These are phyloP conservation scores for Periconia sp. DNA, from an alignment of 2,329 filamentous ascomycete species.

Conservation along the genomic window DNA sequence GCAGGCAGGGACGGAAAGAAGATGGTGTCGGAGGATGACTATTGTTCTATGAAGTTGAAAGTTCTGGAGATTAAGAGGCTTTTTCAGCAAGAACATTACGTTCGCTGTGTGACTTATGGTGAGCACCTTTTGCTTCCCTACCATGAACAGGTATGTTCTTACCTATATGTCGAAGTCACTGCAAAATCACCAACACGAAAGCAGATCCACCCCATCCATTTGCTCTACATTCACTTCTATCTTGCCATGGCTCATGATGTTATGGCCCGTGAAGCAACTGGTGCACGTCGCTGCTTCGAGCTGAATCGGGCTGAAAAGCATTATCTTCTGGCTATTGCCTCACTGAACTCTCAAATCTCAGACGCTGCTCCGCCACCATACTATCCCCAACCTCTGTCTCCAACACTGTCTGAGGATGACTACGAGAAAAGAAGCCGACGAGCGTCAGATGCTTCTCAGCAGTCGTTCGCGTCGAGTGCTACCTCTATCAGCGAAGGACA, in stretches of 20 bases:
- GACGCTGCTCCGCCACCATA: slow-evolving; percentile 13
- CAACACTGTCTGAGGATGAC: slow-evolving; percentile 17
- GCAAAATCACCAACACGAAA: background rate
- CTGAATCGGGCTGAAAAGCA: slow-evolving; percentile 39
- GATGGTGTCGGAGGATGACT: slow-evolving; percentile 17
- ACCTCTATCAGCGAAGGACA: slow-evolving; percentile 19
- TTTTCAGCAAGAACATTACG: slow-evolving; percentile 38
- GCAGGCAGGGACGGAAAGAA: background rate
- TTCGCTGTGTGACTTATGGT: slow-evolving; percentile 36
- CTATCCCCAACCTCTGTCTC: slow-evolving; percentile 19
- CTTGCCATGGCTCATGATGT: slow-evolving; percentile 41
- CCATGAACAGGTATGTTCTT: slow-evolving; percentile 21
- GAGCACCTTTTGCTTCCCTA: slow-evolving; percentile 26
- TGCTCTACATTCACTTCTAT: slow-evolving; percentile 42
- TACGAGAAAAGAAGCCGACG: slow-evolving; percentile 10
- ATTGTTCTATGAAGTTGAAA: slow-evolving; percentile 23
- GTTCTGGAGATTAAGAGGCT: slow-evolving; percentile 33
- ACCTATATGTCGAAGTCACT: background rate
- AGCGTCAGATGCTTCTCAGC: slow-evolving; percentile 20
- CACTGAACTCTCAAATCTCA: slow-evolving; percentile 18
- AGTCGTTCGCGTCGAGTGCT: slow-evolving; percentile 23
- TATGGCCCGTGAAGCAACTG: slow-evolving; percentile 37
- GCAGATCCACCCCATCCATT: slow-evolving; percentile 39
- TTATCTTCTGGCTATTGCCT: slow-evolving; percentile 33
- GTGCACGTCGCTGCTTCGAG: slow-evolving; percentile 29